A percentile compares a stretch with the other conserved stretches of the same genome.
These are phyloP conservation scores for Rugosomyces carneus DNA, from an alignment of 1,284 basidiomycete species.

Conservation along the genomic window DNA sequence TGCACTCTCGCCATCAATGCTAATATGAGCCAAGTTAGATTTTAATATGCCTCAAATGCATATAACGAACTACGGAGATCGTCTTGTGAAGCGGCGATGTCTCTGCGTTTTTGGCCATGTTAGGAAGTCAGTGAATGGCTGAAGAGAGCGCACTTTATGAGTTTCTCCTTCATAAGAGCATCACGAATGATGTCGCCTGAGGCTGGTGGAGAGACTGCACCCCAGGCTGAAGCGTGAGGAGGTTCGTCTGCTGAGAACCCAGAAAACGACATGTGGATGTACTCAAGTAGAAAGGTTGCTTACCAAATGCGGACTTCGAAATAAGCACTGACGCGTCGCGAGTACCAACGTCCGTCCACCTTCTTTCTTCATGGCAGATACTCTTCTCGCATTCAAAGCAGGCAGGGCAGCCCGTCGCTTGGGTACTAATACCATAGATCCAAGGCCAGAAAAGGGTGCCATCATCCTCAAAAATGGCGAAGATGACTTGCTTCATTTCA, in stretches of 20 bases:
- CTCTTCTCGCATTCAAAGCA: conserved; percentile 74
- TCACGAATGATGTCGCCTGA: conserved; percentile 64
- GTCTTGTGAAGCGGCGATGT: conserved; percentile 65
- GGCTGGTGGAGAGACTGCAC: conserved; percentile 35
- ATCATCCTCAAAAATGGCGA: conserved; percentile 61
- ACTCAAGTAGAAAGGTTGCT: neutral
- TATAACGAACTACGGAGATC: conserved; percentile 58
- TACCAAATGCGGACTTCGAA: conserved; percentile 26
- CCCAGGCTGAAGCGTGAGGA: conserved; percentile 46
- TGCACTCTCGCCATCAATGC: conserved; percentile 65
- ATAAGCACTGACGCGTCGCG: conserved; percentile 39
- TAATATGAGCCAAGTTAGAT: conserved; percentile 22
- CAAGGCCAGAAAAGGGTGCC: conserved; percentile 63
- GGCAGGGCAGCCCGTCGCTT: conserved; percentile 67
- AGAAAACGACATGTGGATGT: conserved; percentile 41
- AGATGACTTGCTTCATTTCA: conserved; percentile 69
- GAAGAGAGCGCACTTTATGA: conserved; percentile 29
- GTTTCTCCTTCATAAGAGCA: conserved; percentile 59
- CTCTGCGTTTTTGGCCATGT: conserved; percentile 37
- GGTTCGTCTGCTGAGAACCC: conserved; percentile 49
- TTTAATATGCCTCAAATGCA: neutral
- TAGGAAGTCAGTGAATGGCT: neutral
- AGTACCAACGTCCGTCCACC: conserved; percentile 6
- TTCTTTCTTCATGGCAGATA: conserved; percentile 28
- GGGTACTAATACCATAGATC: conserved; percentile 60